Evolutionary conservation across 352 stramenopile genomes (phyloP).

Genomic region (Pythium vanterpoolii): DNA sequence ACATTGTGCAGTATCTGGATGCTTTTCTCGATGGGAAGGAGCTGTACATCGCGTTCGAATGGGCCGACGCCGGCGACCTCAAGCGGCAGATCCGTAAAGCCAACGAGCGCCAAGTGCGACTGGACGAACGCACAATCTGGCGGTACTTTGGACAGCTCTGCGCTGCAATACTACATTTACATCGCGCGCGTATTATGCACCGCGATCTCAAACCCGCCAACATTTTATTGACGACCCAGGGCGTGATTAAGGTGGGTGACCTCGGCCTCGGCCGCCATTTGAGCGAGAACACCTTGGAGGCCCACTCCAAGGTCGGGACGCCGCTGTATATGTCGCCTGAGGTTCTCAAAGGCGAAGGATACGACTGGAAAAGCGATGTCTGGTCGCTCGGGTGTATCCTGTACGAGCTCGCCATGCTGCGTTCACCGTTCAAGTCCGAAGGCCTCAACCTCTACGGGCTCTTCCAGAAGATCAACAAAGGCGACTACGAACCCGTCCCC

Average conservation of each 20-base stretch:
- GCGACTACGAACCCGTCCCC: constrained; percentile 64
- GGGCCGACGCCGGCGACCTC: constrained; percentile 90
- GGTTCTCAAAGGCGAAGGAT: constrained; percentile 90
- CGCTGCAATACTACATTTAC: constrained; percentile 84
- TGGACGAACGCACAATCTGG: constrained; percentile 93
- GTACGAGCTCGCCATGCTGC: constrained; percentile 94
- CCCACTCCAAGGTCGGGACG: constrained; percentile 91
- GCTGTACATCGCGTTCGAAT: constrained; percentile 94
- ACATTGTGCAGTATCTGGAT: constrained; percentile 93
- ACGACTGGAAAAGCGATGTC: constrained; percentile 95
- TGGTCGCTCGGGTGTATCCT: constrained; percentile 95
- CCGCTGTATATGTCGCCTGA: constrained; percentile 95
- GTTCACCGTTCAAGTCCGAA: constrained; percentile 93
- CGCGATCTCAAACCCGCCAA: constrained; percentile 94
- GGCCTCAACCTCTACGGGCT: constrained; percentile 88
- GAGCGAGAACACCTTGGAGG: constrained; percentile 78
- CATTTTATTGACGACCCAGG: constrained; percentile 90
- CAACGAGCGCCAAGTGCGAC: constrained; percentile 73
- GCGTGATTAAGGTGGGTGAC: constrained; percentile 89
- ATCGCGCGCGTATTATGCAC: constrained; percentile 91
- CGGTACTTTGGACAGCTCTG: constrained; percentile 92
- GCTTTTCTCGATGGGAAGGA: constrained; percentile 89
- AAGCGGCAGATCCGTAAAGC: constrained; percentile 92
- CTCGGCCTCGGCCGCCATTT: constrained; percentile 72
- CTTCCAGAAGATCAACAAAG: constrained; percentile 92